Base-by-base conservation (phyloP, 1,284 basidiomycete genomes). In the Sporisorium scitamineum region DNA sequence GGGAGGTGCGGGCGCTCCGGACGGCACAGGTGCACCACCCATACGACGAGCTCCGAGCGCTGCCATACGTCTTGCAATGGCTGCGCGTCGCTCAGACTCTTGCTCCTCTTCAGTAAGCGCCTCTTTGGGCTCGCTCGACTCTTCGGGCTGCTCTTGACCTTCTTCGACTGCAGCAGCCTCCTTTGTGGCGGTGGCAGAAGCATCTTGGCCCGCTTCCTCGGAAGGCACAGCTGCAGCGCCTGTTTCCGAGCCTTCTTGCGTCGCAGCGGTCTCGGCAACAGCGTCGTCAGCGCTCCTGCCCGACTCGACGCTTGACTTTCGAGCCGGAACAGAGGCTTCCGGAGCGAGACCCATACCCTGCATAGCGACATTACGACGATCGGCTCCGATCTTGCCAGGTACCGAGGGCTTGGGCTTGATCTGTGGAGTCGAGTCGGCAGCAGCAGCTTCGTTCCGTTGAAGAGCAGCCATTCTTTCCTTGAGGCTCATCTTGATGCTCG, bases 391-490 rank as follows among this genome's bases (percentile, higher is more conserved):
- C 60, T 70, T 78, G n/a, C 75, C 75, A 10, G 75, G 75, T 0
- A 62, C 63, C 6, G 67, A 29, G 24, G 72, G 66, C 54, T 70
- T 75, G 10, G 66, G 67, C 53, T 70, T 75, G 59, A 63, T 31
- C 32, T 75, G 66, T n/a, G 72, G 63, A 41, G 72, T 56, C 5
- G 72, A 32, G 6, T 70, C 72, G 11, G 56, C 53, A 32, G 67
- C 59, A 18, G 72, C 54, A 24, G 66, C 59, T 39, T 82, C 77
- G 18, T 72, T 70, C n/a, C 81, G 77, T 34, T 83, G 83, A 20
- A 85, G 70, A 7, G 83, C 83, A 10, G 83, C 83, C 83, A 85
- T 85, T 27, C 83, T 71, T 29, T 85, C 83, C 61, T 85, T 85
- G 37, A 85, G 61, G 39, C 79, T 81, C 79, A 84, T 80, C 64